phyloP scores from a whole-genome alignment of 345 rosid species.

The Rhodomyrtus tomentosa region DNA sequence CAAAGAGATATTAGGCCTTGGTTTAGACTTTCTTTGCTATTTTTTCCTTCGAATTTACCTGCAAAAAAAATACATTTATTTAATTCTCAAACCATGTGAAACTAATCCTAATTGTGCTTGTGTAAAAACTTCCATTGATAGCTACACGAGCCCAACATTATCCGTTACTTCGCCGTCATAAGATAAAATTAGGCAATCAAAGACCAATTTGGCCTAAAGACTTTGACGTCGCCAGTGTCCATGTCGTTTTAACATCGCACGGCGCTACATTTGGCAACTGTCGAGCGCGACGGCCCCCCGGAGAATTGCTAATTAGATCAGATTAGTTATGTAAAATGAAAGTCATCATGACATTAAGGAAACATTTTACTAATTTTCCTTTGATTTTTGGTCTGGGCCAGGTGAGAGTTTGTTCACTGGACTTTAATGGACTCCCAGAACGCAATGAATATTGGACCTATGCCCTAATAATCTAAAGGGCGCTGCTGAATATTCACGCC shows the following conservation, averaged over 20 bases:
- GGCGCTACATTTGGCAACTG: accelerated
- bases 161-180: background rate
- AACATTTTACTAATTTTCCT: background rate
- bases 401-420: background rate
- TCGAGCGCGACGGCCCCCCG: background rate
- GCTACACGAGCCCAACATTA: background rate
- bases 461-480: background rate
- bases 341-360: background rate
- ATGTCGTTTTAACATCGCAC: background rate
- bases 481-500: background rate
- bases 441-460: background rate
- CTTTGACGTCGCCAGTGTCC: accelerated
- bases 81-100: background rate
- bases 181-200: background rate
- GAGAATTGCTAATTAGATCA: background rate
- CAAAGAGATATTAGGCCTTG: background rate
- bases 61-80: background rate
- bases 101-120: background rate
- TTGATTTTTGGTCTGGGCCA: background rate
- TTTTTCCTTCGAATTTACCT: background rate
- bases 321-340: background rate
- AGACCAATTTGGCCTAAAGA: background rate
- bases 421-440: background rate
- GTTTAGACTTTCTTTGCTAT: background rate
- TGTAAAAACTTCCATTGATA: background rate